These are phyloP conservation scores for Bruguiera hainesii DNA, from an alignment of 441 rosid species.

Conservation along the genomic window DNA sequence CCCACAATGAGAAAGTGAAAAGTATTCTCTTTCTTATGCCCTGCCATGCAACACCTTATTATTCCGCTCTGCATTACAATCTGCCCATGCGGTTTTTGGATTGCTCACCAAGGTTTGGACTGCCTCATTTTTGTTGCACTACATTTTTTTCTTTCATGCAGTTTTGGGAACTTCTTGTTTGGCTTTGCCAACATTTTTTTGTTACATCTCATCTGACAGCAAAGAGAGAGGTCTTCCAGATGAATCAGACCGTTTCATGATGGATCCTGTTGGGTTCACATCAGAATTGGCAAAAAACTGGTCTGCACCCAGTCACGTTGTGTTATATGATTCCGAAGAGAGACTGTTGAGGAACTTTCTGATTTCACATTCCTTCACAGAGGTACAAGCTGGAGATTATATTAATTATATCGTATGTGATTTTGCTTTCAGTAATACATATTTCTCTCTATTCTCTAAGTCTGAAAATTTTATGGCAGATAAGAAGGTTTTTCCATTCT, in stretches of 20 bases:
- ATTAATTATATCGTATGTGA: too few species aligned
- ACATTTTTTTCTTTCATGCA: constrained; percentile 10
- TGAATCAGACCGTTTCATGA: constrained; percentile 67
- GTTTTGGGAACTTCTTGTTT: constrained; percentile 8
- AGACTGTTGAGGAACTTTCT: constrained; percentile 49
- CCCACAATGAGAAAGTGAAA: constrained; percentile 50
- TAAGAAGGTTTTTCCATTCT: constrained; percentile 71
- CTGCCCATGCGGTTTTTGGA: constrained; percentile 77
- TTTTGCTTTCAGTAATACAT: neutral
- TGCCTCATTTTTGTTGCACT: neutral
- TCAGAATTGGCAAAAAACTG: constrained; percentile 51
- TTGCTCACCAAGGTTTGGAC: constrained; percentile 72
- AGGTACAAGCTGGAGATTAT: constrained; percentile 38
- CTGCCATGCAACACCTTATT: constrained; percentile 94
- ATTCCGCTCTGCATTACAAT: constrained; percentile 61
- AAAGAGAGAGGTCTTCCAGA: constrained; percentile 56
- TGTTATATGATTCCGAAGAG: constrained; percentile 69
- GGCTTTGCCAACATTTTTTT: constrained; percentile 10
- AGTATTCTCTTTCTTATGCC: constrained; percentile 82
- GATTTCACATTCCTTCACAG: constrained; percentile 55
- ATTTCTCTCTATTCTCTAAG: neutral
- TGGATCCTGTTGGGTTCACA: constrained; percentile 60
- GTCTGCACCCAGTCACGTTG: constrained; percentile 72
- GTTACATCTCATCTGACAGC: constrained; percentile 34
- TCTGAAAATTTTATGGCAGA: constrained; percentile 30